These are phyloP conservation scores for Diplodia intermedia DNA, from an alignment of 2,329 filamentous ascomycete genomes.

Conservation along the genomic window DNA sequence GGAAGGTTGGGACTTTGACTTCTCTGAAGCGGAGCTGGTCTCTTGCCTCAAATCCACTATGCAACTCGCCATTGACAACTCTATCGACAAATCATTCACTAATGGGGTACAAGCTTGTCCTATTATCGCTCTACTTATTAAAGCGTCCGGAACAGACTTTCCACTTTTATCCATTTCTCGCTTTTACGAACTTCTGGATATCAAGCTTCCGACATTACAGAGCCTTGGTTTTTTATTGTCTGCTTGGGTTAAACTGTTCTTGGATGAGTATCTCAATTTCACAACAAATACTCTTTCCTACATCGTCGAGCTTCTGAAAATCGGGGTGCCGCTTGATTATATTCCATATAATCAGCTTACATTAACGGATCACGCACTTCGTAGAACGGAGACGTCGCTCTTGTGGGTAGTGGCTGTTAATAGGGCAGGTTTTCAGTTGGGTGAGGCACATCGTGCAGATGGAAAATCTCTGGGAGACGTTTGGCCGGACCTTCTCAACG, in stretches of 20 bases:
- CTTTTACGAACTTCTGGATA: no score
- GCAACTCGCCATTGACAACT: not conserved
- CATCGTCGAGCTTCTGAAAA: not conserved
- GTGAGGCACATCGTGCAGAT: not conserved
- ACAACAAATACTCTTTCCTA: not conserved
- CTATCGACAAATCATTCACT: no score
- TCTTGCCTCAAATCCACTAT: not conserved
- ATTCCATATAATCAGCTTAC: no score
- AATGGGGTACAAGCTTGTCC: not conserved
- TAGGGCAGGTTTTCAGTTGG: not conserved
- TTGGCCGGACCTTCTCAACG: no score
- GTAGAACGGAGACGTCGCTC: accelerated
- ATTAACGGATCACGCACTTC: not conserved
- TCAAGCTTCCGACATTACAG: no score
- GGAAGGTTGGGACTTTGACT: not conserved
- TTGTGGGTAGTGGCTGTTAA: not conserved
- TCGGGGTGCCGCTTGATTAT: not conserved
- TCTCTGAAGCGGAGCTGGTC: not conserved
- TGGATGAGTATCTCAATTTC: no score
- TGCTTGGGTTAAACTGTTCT: no score
- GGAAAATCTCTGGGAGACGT: not conserved
- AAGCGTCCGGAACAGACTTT: no score
- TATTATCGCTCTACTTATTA: no score
- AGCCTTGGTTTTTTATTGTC: no score
- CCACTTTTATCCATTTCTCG: no score